Evolutionary conservation across 176 grass and related monocot genomes (phyloP), one percentile per base, ranked within the genome.

Genomic region (Thalia dealbata): DNA sequence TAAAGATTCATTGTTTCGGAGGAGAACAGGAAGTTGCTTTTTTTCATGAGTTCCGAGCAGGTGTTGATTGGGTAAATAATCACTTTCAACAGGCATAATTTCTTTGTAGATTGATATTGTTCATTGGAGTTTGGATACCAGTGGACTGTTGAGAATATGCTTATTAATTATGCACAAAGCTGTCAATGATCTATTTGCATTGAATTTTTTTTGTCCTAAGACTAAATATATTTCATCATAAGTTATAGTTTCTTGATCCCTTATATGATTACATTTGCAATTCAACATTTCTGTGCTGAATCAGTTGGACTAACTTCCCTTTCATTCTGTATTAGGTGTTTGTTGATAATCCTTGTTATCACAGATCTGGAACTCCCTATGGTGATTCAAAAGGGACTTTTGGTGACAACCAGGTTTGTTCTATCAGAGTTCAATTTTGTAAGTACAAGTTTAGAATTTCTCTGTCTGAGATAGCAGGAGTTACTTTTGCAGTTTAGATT

Each of bases 31-130:
- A 97, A 86, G 85, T 97, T 30, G 59, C 82, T 4, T 92, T 97
- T 77, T 97, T 86, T 67, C 93, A 97, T 52, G 93, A 97, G 70
- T 88, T 75, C 45, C 90, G 89, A 76, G 93, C 85, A 72, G 68
- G 72, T 15, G 93, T 97, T 58, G 93, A 97, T 82, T 97, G 93
- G 93, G 93, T 97, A n/a, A n/a, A n/a, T n/a, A 79, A 54, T 65
- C 48, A 51, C 45, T 52, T 6, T 54, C 26, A 72, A 72, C 26
- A 45, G 46, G 67, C 28, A 54, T 70, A 70, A n/a, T 18, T 25
- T 21, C 78, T 61, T 72, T 58, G 54, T 3, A 16, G 19, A 23
- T 23, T 22, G 16, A 7, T 4, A 58, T 58, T n/a, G 6, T 58
- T 9, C 54, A 7, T 58, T n/a, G 19, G 19, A 58, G 15, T 61